A percentile compares a stretch with the other conserved stretches of the same genome.
Evolutionary conservation across 1,284 basidiomycete species (phyloP).

Genomic region (Malassezia pachydermatis): DNA sequence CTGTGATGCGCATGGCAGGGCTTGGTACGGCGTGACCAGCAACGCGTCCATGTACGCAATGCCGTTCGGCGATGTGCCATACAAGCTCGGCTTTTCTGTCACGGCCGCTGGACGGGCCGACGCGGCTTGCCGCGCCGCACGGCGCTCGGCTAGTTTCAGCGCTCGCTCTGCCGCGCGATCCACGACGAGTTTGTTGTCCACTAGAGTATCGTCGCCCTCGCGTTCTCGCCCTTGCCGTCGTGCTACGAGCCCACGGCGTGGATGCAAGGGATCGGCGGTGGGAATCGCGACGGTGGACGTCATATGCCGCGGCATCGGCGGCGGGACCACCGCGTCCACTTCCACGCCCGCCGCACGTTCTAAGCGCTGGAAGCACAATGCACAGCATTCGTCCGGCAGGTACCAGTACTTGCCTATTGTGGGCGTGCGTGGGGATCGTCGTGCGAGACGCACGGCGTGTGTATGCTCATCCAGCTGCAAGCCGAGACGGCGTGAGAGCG

Average conservation of each 20-base stretch:
- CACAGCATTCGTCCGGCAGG: conserved; percentile 32
- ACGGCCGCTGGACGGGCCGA: background rate
- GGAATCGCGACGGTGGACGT: background rate
- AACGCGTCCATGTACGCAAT: conserved; percentile 36
- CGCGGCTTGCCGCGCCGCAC: background rate
- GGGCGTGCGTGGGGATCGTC: background rate
- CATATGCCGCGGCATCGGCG: background rate
- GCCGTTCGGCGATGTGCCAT: conserved; percentile 28
- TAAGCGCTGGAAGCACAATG: conserved; percentile 38
- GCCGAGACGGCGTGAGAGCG: conserved; percentile 24
- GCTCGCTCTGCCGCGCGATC: conserved; percentile 5
- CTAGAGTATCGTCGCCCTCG: too few relatives aligned
- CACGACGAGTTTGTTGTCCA: background rate
- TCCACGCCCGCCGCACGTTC: conserved; percentile 27
- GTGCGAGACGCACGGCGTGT: conserved; percentile 12
- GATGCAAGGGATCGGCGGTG: conserved; percentile 30
- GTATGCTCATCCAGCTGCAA: conserved; percentile 20
- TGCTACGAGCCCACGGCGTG: conserved; percentile 1
- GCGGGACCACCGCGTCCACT: conserved; percentile 9
- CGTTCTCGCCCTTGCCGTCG: background rate
- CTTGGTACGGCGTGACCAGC: conserved; percentile 34
- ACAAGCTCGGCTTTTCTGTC: background rate
- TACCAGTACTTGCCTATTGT: conserved; percentile 23
- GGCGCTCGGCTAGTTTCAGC: background rate
- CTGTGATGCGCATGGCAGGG: conserved; percentile 28